These are phyloP conservation scores for Metschnikowia amazonensis DNA, from an alignment of 805 yeast species.

Conservation along the genomic window DNA sequence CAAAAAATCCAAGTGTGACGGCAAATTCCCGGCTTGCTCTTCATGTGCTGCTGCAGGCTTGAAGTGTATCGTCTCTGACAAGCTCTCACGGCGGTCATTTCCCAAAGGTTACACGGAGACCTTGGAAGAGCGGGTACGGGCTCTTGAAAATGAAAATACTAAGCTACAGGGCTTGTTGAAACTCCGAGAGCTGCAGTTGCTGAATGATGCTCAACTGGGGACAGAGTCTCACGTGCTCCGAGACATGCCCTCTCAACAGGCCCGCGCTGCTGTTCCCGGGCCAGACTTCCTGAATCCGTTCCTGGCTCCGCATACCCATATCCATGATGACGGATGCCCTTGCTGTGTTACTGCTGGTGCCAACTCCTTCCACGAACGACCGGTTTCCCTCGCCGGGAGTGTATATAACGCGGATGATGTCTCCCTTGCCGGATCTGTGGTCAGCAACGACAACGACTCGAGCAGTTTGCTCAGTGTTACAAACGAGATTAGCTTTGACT, in stretches of 20 bases:
- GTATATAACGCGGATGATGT: conserved; percentile 38
- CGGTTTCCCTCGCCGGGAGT: conserved; percentile 64
- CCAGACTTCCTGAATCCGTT: conserved; percentile 7
- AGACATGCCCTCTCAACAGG: neutral
- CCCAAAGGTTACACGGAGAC: conserved; percentile 93
- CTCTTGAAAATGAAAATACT: conserved; percentile 75
- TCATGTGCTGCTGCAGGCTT: conserved; percentile 82
- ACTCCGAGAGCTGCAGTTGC: conserved; percentile 57
- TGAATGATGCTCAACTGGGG: conserved; percentile 1
- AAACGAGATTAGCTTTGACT: conserved; percentile 15
- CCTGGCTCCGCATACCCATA: conserved; percentile 11
- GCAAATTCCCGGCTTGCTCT: conserved; percentile 65
- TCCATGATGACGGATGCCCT: conserved; percentile 42
- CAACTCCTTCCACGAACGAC: conserved; percentile 55
- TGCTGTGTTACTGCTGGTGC: conserved; percentile 36
- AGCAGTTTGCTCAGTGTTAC: conserved; percentile 29
- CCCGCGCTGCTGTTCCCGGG: neutral
- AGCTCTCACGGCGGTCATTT: conserved; percentile 77
- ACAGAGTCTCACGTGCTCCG: conserved; percentile 4
- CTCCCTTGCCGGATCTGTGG: conserved; percentile 31
- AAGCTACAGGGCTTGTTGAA: conserved; percentile 61
- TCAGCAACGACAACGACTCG: conserved; percentile 39
- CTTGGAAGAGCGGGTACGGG: conserved; percentile 82
- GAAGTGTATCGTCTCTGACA: conserved; percentile 85
- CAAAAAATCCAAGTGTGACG: conserved; percentile 77